phyloP scores from a whole-genome alignment of 768 basidiomycete genomes.

The Inosperma sp. region DNA sequence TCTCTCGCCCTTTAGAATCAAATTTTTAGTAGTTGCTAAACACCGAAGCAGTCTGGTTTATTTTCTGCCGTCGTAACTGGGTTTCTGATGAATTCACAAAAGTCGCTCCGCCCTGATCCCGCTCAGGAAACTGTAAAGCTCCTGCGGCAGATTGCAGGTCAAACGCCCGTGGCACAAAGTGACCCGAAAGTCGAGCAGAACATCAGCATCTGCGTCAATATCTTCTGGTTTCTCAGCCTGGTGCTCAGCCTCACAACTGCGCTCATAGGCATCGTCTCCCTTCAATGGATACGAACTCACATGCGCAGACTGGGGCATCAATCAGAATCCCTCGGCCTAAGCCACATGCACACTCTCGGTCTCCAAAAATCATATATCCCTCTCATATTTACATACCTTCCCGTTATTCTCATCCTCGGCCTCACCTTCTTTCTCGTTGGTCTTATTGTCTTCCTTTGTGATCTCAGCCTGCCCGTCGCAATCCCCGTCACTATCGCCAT shows the following conservation, averaged over 20 bases:
- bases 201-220: conserved; percentile 12
- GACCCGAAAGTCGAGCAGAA: neutral
- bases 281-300: conserved; percentile 24
- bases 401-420: no score
- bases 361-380: conserved; percentile 19
- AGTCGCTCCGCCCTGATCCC: conserved; percentile 16
- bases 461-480: conserved; percentile 14
- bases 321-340: conserved; percentile 11
- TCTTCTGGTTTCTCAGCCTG: no score
- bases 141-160: conserved; percentile 11
- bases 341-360: conserved; percentile 20
- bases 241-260: no score
- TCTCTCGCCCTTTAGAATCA: neutral
- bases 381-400: no score
- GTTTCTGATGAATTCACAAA: conserved; percentile 18
- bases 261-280: conserved; percentile 14
- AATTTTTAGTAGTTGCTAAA: no score
- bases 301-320: conserved; percentile 4
- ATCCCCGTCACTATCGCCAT: no score
- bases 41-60: no score
- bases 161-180: neutral
- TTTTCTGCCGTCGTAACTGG: no score
- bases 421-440: conserved; percentile 27
- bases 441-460: conserved; percentile 21
- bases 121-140: conserved; percentile 3